Percentiles rank a stretch among this genome's conserved stretches.
phyloP scores from a whole-genome alignment of 2,329 filamentous ascomycete genomes.

The Penicillium decumbens region DNA sequence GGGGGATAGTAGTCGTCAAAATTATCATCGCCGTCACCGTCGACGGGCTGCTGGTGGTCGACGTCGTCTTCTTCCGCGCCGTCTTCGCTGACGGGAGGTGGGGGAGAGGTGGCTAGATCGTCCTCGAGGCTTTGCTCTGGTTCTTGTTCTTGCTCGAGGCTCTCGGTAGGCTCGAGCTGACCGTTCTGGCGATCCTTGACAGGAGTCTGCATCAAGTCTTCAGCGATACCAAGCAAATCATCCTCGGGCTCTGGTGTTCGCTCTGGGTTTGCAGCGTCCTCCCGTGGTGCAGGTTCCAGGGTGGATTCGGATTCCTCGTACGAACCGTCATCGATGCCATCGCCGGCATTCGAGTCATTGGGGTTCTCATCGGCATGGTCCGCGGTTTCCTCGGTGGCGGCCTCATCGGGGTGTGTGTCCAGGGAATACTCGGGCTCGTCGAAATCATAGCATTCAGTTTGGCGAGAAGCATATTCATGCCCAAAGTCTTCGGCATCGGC shows the following conservation, averaged over 20 bases:
- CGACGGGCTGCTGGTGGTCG: conserved; percentile 21
- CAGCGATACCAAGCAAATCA: conserved; percentile 32
- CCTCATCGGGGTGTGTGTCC: conserved; percentile 8
- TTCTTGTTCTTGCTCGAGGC: conserved; percentile 17
- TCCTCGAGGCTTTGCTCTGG: conserved; percentile 12
- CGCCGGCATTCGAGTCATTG: conserved; percentile 7
- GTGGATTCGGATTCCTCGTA: conserved; percentile 21
- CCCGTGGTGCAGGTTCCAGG: conserved; percentile 11
- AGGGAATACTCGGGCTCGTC: conserved; percentile 8
- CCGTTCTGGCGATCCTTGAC: conserved; percentile 12
- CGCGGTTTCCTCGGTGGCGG: conserved; percentile 10
- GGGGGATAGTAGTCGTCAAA: conserved; percentile 14
- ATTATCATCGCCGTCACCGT: conserved; percentile 40
- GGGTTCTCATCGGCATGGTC: conserved; percentile 9
- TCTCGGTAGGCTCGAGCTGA: conserved; percentile 8
- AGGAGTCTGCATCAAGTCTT: conserved; percentile 31
- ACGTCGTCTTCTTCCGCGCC: conserved; percentile 24
- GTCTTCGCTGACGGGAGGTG: conserved; percentile 7
- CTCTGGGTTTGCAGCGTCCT: conserved; percentile 10
- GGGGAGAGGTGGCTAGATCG: conserved; percentile 12
- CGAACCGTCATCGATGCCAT: conserved; percentile 8
- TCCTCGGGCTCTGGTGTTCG: conserved; percentile 22
- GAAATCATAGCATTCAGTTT: conserved; percentile 14
- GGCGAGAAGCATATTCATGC: conserved; percentile 6
- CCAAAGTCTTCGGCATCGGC: conserved; percentile 11